Percentiles rank a stretch among this genome's conserved stretches.
phyloP scores from a whole-genome alignment of 768 basidiomycete species.

The Myochromella boudieri region DNA sequence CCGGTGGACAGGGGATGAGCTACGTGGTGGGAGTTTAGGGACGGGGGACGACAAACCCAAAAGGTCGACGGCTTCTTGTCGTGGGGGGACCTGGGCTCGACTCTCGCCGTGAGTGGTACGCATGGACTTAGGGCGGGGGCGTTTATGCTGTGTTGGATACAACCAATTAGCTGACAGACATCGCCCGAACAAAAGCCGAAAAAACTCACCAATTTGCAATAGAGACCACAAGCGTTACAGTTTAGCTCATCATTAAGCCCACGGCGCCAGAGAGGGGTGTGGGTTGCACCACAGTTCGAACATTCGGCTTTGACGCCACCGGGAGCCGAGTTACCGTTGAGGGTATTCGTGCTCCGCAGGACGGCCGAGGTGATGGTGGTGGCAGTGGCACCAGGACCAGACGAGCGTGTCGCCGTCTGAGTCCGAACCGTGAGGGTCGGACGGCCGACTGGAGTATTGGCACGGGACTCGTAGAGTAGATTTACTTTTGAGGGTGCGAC shows the following conservation, averaged over 20 bases:
- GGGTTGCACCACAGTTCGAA: constrained; percentile 86
- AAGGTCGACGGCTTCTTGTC: constrained; percentile 72
- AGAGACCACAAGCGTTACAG: constrained; percentile 86
- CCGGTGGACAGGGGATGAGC: constrained; percentile 28
- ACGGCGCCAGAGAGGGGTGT: constrained; percentile 84
- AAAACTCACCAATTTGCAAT: constrained; percentile 74
- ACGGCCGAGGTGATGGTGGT: constrained; percentile 53
- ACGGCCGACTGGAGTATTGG: constrained; percentile 42
- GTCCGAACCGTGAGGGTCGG: constrained; percentile 67
- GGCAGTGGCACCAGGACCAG: constrained; percentile 65
- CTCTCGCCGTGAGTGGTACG: constrained; percentile 74
- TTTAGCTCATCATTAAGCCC: constrained; percentile 88
- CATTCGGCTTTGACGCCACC: constrained; percentile 78
- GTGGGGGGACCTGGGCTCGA: constrained; percentile 60
- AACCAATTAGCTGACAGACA: no score
- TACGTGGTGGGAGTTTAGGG: constrained; percentile 27
- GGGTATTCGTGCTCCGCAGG: constrained; percentile 28
- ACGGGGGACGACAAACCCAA: constrained; percentile 51
- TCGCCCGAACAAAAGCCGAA: constrained; percentile 9
- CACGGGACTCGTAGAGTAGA: constrained; percentile 50
- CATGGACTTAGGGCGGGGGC: constrained; percentile 87
- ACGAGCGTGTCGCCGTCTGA: constrained; percentile 47
- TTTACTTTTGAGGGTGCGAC: constrained; percentile 61
- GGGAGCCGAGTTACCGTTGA: constrained; percentile 40
- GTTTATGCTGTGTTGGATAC: constrained; percentile 65